phyloP scores from a whole-genome alignment of 2,329 filamentous ascomycete species.

The Colletotrichum sp. region DNA sequence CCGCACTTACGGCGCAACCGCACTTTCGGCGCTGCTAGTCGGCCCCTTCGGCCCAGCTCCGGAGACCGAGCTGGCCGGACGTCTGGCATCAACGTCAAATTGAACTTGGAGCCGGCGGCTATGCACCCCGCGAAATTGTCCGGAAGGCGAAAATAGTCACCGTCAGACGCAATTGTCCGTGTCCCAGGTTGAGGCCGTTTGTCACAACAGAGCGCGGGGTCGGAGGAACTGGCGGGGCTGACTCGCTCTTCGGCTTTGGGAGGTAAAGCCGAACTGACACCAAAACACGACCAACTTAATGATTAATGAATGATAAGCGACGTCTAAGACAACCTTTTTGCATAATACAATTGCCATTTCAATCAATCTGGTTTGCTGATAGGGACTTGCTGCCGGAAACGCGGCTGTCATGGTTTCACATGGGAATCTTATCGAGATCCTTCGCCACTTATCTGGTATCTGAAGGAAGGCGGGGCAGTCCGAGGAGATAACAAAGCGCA shows the following conservation, averaged over 20 bases:
- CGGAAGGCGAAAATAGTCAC: not conserved
- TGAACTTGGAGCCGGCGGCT: not conserved
- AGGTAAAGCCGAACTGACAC: not conserved
- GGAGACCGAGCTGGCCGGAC: not conserved
- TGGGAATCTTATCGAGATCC: not conserved
- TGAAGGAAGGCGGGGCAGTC: not conserved
- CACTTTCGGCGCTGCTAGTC: not conserved
- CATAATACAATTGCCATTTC: not conserved
- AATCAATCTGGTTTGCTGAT: not conserved
- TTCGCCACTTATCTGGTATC: not conserved
- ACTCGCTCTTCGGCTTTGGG: slow-evolving; percentile 6
- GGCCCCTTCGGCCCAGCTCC: not conserved
- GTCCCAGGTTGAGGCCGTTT: fast-evolving
- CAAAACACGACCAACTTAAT: not conserved
- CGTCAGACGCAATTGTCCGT: not conserved
- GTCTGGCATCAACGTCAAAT: not conserved
- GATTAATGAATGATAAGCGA: not conserved
- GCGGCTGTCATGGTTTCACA: not conserved
- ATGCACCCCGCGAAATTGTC: not conserved
- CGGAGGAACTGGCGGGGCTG: not conserved
- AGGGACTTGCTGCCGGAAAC: not conserved
- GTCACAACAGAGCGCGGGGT: not conserved
- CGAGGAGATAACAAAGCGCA: not conserved
- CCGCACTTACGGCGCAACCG: not conserved
- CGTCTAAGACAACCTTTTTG: not conserved